Evolutionary conservation across 2,329 filamentous ascomycete species (phyloP).

Genomic region (Colletotrichum kahawae): DNA sequence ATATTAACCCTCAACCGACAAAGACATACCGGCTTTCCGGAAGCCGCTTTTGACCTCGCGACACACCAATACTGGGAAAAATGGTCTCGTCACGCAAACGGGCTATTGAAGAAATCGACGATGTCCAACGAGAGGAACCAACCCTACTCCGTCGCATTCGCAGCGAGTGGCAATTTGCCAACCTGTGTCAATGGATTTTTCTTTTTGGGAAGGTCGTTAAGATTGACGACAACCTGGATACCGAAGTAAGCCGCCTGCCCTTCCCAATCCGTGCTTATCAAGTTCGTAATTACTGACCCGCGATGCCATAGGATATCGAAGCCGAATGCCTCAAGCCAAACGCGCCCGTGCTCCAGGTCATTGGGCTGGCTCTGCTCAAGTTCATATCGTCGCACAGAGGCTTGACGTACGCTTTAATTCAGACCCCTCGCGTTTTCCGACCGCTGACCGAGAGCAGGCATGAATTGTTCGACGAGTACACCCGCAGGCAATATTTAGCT

Average conservation of each 20-base stretch:
- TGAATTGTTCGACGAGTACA: conserved; percentile 93
- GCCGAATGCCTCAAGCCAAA: conserved; percentile 82
- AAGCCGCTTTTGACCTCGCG: not conserved
- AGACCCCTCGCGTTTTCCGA: not conserved
- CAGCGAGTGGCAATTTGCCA: conserved; percentile 96
- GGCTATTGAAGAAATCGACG: conserved; percentile 47
- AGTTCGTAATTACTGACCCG: not conserved
- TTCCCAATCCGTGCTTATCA: not conserved
- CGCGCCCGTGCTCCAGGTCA: conserved; percentile 76
- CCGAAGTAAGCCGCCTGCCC: conserved; percentile 69
- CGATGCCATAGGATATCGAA: conserved; percentile 74
- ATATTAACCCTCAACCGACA: not conserved
- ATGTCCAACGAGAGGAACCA: conserved; percentile 31
- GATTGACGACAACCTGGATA: conserved; percentile 85
- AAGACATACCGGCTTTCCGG: not conserved
- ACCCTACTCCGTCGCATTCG: conserved; percentile 71
- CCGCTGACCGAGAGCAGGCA: conserved; percentile 44
- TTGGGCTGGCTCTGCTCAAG: conserved; percentile 88
- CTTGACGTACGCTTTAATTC: conserved; percentile 69
- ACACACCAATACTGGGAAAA: not conserved
- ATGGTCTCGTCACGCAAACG: conserved; percentile 57
- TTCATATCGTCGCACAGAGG: conserved; percentile 93
- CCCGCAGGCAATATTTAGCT: conserved; percentile 84
- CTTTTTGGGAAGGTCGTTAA: conserved; percentile 90
- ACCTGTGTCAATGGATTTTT: conserved; percentile 90